Percentiles rank a stretch among this genome's conserved stretches.
Conservation (phyloP, 2,329 filamentous ascomycete genomes). For the Westerdykella sp. region DNA sequence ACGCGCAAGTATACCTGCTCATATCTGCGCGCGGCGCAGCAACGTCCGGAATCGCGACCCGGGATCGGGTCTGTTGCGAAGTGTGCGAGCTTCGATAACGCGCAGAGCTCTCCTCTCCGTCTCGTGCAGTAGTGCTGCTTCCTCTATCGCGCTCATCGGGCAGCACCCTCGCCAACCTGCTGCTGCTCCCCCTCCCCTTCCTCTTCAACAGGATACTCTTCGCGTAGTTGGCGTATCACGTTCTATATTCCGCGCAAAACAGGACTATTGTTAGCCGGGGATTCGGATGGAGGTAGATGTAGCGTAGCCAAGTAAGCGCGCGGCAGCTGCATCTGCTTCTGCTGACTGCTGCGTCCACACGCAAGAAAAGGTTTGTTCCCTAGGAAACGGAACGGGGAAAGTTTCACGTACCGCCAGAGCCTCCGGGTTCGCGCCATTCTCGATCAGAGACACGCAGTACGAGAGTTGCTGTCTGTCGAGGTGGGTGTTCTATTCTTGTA, state of each 20-base stretch:
- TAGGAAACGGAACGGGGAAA: neutral
- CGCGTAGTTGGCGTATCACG: constrained; percentile 43
- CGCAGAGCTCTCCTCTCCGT: too few relatives aligned
- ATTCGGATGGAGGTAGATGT: neutral
- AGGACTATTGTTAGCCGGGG: neutral
- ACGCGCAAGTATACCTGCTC: too few relatives aligned
- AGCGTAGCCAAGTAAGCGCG: neutral
- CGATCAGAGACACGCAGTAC: constrained; percentile 92
- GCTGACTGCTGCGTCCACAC: neutral
- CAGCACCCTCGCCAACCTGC: neutral
- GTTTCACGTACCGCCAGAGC: constrained; percentile 70
- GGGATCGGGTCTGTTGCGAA: too few relatives aligned
- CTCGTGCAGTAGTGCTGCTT: too few relatives aligned
- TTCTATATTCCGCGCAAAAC: constrained; percentile 44
- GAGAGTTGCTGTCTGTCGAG: constrained; percentile 86
- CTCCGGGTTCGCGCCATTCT: constrained; percentile 95
- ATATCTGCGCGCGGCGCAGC: too few relatives aligned
- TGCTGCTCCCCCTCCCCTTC: neutral
- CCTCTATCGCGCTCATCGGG: neutral
- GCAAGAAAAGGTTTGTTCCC: neutral
- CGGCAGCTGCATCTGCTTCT: too few relatives aligned
- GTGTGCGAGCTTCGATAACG: too few relatives aligned
- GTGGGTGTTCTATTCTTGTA: constrained; percentile 68
- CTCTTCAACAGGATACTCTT: constrained; percentile 31
- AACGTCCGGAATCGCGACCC: too few relatives aligned